Percentiles rank a stretch among this genome's conserved stretches.
phyloP scores from a whole-genome alignment of 192 early-diverging fungal genomes.

The Umbelopsis ramanniana region DNA sequence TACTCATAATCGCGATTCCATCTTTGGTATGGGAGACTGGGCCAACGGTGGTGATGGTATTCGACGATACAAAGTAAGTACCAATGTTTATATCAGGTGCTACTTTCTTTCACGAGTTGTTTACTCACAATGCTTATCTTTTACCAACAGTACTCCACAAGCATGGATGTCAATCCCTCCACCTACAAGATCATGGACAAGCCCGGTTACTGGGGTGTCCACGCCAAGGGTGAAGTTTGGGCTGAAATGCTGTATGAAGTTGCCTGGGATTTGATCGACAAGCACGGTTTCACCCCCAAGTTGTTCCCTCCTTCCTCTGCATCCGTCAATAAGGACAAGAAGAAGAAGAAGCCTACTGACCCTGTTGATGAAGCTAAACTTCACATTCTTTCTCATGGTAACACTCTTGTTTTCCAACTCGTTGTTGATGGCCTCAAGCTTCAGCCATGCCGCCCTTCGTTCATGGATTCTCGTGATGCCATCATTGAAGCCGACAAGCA shows the following conservation, averaged over 20 bases:
- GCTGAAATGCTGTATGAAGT: conserved; percentile 91
- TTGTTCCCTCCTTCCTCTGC: conserved; percentile 56
- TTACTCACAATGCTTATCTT: conserved; percentile 8
- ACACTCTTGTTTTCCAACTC: conserved; percentile 70
- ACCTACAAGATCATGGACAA: conserved; percentile 78
- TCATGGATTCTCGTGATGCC: conserved; percentile 74
- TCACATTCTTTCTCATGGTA: conserved; percentile 59
- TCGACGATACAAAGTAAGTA: conserved; percentile 65
- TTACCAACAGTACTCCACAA: conserved; percentile 74
- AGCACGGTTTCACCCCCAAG: conserved; percentile 57
- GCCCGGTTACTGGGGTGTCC: conserved; percentile 90
- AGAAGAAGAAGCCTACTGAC: conserved; percentile 21
- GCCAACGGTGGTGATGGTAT: conserved; percentile 88
- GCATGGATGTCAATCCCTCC: conserved; percentile 73
- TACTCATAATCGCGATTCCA: conserved; percentile 54
- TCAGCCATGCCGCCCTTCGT: conserved; percentile 77
- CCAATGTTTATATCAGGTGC: no score
- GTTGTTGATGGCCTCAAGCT: conserved; percentile 78
- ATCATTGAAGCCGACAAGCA: conserved; percentile 69
- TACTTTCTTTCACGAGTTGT: conserved; percentile 22
- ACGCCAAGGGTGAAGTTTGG: conserved; percentile 93
- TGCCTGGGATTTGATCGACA: conserved; percentile 71
- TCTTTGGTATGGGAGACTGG: conserved; percentile 84
- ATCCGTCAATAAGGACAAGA: conserved; percentile 4
- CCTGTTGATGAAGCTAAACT: conserved; percentile 37